Evolutionary conservation across 495 filamentous ascomycete species (phyloP).

Genomic region (Aspergillus bertholletiae): DNA sequence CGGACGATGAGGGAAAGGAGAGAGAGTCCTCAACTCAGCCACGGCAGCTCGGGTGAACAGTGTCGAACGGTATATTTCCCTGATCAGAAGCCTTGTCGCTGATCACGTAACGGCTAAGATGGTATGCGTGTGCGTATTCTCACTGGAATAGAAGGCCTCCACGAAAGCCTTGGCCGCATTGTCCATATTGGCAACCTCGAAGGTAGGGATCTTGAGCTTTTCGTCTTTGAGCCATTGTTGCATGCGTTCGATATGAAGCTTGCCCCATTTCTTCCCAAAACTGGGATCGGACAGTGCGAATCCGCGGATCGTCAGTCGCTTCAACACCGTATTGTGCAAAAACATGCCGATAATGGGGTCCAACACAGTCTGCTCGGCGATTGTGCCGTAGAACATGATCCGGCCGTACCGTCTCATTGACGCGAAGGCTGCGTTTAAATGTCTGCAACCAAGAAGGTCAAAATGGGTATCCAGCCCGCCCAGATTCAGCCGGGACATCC

Average conservation of each 20-base stretch:
- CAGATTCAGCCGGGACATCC: neutral
- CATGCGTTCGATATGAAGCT: slow-evolving; percentile 79
- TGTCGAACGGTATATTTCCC: neutral
- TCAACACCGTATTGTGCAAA: slow-evolving; percentile 48
- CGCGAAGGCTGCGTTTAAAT: slow-evolving; percentile 71
- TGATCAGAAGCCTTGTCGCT: neutral
- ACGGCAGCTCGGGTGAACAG: neutral
- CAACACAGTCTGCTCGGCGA: slow-evolving; percentile 73
- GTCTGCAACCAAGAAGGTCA: slow-evolving; percentile 61
- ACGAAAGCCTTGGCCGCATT: slow-evolving; percentile 75
- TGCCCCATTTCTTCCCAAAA: slow-evolving; percentile 65
- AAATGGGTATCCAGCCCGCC: neutral
- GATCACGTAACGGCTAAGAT: neutral
- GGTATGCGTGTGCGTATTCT: neutral
- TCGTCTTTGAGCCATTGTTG: slow-evolving; percentile 83
- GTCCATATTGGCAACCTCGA: slow-evolving; percentile 76
- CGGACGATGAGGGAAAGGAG: neutral
- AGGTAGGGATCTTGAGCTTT: slow-evolving; percentile 66
- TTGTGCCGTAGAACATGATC: slow-evolving; percentile 64
- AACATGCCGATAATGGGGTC: slow-evolving; percentile 66
- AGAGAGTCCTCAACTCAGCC: neutral
- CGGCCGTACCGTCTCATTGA: slow-evolving; percentile 68
- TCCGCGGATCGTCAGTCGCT: slow-evolving; percentile 63
- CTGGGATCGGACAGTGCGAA: slow-evolving; percentile 71
- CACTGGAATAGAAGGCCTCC: slow-evolving; percentile 62